Base-by-base conservation (phyloP, 768 basidiomycete species). In the Boletellus ananiceps region DNA sequence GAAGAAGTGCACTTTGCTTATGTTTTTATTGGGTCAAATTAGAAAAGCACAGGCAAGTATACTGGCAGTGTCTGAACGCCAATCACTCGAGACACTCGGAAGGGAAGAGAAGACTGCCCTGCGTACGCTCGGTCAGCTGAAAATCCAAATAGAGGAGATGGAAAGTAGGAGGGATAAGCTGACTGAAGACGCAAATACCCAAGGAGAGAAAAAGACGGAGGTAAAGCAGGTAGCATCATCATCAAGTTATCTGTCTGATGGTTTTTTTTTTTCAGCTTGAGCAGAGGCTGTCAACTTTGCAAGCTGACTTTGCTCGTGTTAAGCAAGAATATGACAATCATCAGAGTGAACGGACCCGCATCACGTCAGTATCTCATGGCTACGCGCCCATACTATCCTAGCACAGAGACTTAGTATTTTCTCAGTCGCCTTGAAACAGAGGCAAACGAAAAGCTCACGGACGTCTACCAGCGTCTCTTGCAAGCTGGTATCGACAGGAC, bases 401-500 rank as follows among this genome's bases (percentile, higher is more conserved):
- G 18, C 5, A 5, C 5, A 29, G 40, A 12, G 39, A 12, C 38
- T 38, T 21, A 16, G 21, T 13, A 38, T 12, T 36, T 19, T 38
- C 42, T 32, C 56, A 98, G 93, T 40, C 88, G 91, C 71, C 79
- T 93, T 12, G 93, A 96, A 66, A 80, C 82, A 0, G 94, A 99
- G 59, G 80, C 86, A 21, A 94, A 95, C 63, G 95, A 95, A 69
- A 93, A 94, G 63, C 79, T 99, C 5, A 77, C 83, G 44, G 83
- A 82, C 13, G 77, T 90, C 3, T 88, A 90, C 61, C 78, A 83
- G 40, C 86, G 96, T 60, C 78, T 99, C 3, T 72, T 93, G 13
- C 88, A 94, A 63, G 94, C 94, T 1, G 90, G 92, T 25, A 84
- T 90, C 1, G 94, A 97, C 61, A 86, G 75, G 68, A 82, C 83